These are phyloP conservation scores for Candida pseudoviswanathii DNA, from an alignment of 1,139 yeast species.

Conservation along the genomic window DNA sequence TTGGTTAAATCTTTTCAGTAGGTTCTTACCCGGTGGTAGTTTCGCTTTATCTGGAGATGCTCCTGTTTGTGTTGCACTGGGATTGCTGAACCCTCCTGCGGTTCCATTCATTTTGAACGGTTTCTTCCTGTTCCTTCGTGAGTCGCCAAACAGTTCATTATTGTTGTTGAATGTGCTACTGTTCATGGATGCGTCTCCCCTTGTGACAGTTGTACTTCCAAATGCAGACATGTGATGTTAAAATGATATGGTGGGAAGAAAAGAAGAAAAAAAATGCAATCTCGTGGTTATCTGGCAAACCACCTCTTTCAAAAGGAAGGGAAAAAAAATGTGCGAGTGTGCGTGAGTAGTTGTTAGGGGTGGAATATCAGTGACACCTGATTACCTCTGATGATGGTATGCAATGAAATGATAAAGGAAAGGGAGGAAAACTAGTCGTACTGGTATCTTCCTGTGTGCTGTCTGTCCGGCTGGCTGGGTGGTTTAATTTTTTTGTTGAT, in stretches of 20 bases:
- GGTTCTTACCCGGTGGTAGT: constrained; percentile 4
- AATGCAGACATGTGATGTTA: constrained; percentile 24
- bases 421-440: neutral
- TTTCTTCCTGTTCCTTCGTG: constrained; percentile 20
- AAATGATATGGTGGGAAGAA: neutral
- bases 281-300: neutral
- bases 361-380: no score
- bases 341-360: neutral
- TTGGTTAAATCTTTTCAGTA: constrained; percentile 9
- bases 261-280: neutral
- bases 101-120: constrained; percentile 13
- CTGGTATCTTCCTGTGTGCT: neutral
- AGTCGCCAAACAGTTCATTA: constrained; percentile 19
- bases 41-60: neutral
- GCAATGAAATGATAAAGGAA: neutral
- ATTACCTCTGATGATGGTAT: neutral
- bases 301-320: neutral
- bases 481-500: constrained; percentile 1
- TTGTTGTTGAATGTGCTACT: constrained; percentile 9
- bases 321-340: neutral
- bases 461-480: neutral
- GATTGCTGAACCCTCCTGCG: neutral
- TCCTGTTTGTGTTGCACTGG: neutral
- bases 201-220: constrained; percentile 17
- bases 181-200: constrained; percentile 16